phyloP scores from a whole-genome alignment of 306 rosid species.

The Cucurbita pepo region DNA sequence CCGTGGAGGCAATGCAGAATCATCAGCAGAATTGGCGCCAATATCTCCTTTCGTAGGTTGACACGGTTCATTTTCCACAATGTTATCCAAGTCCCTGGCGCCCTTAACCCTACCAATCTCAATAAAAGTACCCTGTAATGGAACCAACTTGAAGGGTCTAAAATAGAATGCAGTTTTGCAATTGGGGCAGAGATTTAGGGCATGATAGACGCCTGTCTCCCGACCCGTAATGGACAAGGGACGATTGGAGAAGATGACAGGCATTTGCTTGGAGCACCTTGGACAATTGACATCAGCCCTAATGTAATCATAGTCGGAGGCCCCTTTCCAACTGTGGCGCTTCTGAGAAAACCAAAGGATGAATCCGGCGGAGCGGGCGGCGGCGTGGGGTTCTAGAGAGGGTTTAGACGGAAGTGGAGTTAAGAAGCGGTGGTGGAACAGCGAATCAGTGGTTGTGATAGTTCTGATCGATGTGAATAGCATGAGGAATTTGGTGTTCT shows the following conservation, averaged over 20 bases:
- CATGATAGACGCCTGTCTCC: constrained; percentile 39
- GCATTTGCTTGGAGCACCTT: constrained; percentile 34
- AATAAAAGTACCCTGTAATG: constrained; percentile 44
- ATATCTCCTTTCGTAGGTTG: background rate
- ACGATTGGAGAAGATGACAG: constrained; percentile 49
- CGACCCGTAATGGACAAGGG: constrained; percentile 39
- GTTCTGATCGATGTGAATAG: background rate
- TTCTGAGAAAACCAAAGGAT: background rate
- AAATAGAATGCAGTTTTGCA: constrained; percentile 59
- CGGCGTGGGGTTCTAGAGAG: background rate
- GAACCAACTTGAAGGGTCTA: constrained; percentile 44
- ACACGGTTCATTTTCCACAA: constrained; percentile 2
- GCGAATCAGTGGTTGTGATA: background rate
- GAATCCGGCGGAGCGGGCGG: background rate
- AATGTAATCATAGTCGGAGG: constrained; percentile 28
- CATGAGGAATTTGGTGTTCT: background rate
- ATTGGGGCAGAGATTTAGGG: constrained; percentile 42
- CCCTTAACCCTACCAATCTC: constrained; percentile 42
- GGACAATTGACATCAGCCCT: constrained; percentile 49
- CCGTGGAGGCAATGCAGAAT: background rate
- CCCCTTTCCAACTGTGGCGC: background rate
- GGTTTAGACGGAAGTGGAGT: background rate
- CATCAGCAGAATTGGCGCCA: background rate
- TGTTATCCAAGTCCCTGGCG: constrained; percentile 9
- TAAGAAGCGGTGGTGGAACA: background rate